These are phyloP conservation scores for Alloascoidea africana DNA, from an alignment of 805 yeast genomes.

Conservation along the genomic window DNA sequence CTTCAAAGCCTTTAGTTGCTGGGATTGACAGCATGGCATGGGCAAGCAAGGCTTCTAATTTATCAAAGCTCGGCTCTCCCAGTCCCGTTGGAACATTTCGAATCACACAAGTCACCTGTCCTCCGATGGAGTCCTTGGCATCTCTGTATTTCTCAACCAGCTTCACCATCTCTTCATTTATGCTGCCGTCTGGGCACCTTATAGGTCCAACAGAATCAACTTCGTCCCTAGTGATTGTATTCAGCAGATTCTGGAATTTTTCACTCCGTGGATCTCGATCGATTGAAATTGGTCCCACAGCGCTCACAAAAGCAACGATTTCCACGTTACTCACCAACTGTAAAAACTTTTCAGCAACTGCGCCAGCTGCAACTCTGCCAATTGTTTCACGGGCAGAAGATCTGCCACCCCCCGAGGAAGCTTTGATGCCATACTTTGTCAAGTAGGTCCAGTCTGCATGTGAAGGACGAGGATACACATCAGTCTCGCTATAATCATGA, in stretches of 20 bases:
- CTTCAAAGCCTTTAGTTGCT: constrained; percentile 95
- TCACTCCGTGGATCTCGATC: constrained; percentile 53
- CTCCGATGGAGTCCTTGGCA: constrained; percentile 87
- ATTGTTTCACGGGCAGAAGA: constrained; percentile 96
- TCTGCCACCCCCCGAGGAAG: constrained; percentile 95
- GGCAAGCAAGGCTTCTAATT: constrained; percentile 86
- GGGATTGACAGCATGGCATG: constrained; percentile 98
- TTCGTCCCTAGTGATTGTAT: constrained; percentile 71
- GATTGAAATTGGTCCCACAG: constrained; percentile 73
- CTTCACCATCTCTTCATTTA: constrained; percentile 68
- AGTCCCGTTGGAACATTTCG: constrained; percentile 91
- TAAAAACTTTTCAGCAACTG: constrained; percentile 89
- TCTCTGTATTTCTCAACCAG: constrained; percentile 81
- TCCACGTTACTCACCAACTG: constrained; percentile 67
- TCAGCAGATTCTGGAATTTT: constrained; percentile 49
- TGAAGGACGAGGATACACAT: constrained; percentile 90
- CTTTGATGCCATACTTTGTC: constrained; percentile 82
- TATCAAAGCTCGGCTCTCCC: constrained; percentile 97
- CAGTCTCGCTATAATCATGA: constrained; percentile 89
- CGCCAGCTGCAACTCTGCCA: constrained; percentile 98
- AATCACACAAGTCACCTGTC: constrained; percentile 93
- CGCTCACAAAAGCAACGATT: constrained; percentile 92
- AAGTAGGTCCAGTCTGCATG: constrained; percentile 95
- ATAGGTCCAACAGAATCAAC: constrained; percentile 84
- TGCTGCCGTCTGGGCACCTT: constrained; percentile 74